These are phyloP conservation scores for Beauveria bassiana DNA, from an alignment of 2,329 filamentous ascomycete genomes.

Conservation along the genomic window DNA sequence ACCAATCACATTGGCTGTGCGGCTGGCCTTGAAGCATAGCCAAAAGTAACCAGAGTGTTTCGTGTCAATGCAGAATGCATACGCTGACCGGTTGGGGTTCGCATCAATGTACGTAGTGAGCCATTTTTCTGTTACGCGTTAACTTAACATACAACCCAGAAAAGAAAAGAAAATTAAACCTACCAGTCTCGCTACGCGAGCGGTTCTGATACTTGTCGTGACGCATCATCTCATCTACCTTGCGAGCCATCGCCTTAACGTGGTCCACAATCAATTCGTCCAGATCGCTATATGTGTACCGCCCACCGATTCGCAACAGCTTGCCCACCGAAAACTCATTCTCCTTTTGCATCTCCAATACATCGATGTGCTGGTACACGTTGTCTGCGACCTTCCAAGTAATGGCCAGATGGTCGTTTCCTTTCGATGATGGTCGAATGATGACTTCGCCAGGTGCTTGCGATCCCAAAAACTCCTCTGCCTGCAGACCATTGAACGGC, in stretches of 20 bases:
- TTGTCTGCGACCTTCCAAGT: conserved; percentile 97
- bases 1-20: conserved; percentile 61
- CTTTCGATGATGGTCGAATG: conserved; percentile 91
- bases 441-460: conserved; percentile 84
- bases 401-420: conserved; percentile 87
- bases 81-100: conserved; percentile 87
- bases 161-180: conserved; percentile 27
- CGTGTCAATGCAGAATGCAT: conserved; percentile 90
- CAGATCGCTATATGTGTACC: conserved; percentile 89
- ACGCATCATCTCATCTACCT: conserved; percentile 92
- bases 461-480: conserved; percentile 85
- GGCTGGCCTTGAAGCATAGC: conserved; percentile 91
- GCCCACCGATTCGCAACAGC: conserved; percentile 75
- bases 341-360: conserved; percentile 92
- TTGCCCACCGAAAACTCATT: conserved; percentile 92
- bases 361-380: conserved; percentile 96
- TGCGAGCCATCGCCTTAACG: conserved; percentile 94
- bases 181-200: conserved; percentile 76
- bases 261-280: conserved; percentile 97
- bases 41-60: conserved; percentile 92
- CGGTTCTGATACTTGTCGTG: conserved; percentile 89
- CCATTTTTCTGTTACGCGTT: conserved; percentile 67
- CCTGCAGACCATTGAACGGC: conserved; percentile 84
- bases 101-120: conserved; percentile 91
- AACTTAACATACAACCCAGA: not conserved